A percentile compares a stretch with the other conserved stretches of the same genome.
Conservation (phyloP, 352 stramenopile genomes). For the Globisporangium solare region DNA sequence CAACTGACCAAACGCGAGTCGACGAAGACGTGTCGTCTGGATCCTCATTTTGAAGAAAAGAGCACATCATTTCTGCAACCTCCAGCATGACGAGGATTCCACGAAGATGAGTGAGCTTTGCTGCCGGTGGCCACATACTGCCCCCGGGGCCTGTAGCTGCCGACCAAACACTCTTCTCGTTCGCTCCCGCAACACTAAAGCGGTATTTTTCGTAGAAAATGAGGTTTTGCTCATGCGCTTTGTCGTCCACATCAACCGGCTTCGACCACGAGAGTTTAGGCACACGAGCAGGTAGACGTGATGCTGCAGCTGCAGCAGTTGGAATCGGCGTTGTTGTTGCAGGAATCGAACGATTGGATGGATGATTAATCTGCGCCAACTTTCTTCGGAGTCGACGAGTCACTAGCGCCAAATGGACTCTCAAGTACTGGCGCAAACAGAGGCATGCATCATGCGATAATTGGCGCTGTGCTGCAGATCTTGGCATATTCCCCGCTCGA, state of each 20-base stretch:
- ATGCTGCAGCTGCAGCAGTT: slow-evolving; percentile 45
- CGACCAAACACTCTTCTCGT: slow-evolving; percentile 49
- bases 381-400: slow-evolving; percentile 65
- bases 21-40: slow-evolving; percentile 46
- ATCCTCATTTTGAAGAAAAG: slow-evolving; percentile 50
- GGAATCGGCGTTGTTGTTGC: slow-evolving; percentile 34
- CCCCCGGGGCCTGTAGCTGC: slow-evolving; percentile 43
- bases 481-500: slow-evolving; percentile 69
- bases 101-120: slow-evolving; percentile 68
- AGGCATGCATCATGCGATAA: slow-evolving; percentile 81
- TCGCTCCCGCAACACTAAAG: slow-evolving; percentile 51
- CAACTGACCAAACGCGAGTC: slow-evolving; percentile 66
- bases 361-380: slow-evolving; percentile 53
- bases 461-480: slow-evolving; percentile 71
- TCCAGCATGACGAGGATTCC: slow-evolving; percentile 78
- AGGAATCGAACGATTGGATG: slow-evolving; percentile 31
- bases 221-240: slow-evolving; percentile 77
- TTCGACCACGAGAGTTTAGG: slow-evolving; percentile 75
- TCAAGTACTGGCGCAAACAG: slow-evolving; percentile 76
- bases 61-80: slow-evolving; percentile 64
- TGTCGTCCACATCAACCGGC: slow-evolving; percentile 81
- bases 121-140: slow-evolving; percentile 66
- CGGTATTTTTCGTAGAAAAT: slow-evolving; percentile 83
- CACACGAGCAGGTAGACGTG: slow-evolving; percentile 58
- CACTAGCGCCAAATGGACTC: slow-evolving; percentile 75